phyloP scores from a whole-genome alignment of 345 rosid species.

The Pistacia atlantica region DNA sequence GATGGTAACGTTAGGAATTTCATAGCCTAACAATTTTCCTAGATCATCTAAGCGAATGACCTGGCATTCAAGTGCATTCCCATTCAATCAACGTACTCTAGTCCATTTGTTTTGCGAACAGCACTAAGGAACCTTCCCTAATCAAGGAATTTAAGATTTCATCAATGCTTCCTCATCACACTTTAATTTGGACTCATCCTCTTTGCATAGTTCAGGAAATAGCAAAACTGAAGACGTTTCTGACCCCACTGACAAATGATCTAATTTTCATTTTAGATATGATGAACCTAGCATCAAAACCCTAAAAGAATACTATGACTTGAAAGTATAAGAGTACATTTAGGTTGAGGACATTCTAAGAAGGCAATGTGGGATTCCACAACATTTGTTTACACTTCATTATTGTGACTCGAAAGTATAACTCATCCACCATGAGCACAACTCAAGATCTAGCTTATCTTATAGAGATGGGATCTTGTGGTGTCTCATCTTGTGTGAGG shows the following conservation, averaged over 20 bases:
- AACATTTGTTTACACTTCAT: no score
- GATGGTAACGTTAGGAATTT: background rate
- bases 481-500: no score
- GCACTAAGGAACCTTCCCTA: background rate
- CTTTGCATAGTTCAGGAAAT: background rate
- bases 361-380: background rate
- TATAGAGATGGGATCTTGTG: background rate
- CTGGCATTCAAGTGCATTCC: background rate
- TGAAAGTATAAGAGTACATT: background rate
- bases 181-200: background rate
- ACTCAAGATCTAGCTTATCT: background rate
- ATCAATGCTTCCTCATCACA: background rate
- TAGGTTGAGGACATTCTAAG: background rate
- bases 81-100: background rate
- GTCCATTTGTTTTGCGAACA: background rate
- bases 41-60: no score
- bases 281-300: background rate
- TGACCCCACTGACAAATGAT: background rate
- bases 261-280: background rate
- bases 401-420: no score
- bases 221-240: background rate
- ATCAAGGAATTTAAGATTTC: no score
- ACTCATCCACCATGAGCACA: background rate
- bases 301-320: background rate
- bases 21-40: background rate